A percentile compares a stretch with the other conserved stretches of the same genome.
Conservation (phyloP, 2,329 filamentous ascomycete species). For the Huntiella bhutanensis region DNA sequence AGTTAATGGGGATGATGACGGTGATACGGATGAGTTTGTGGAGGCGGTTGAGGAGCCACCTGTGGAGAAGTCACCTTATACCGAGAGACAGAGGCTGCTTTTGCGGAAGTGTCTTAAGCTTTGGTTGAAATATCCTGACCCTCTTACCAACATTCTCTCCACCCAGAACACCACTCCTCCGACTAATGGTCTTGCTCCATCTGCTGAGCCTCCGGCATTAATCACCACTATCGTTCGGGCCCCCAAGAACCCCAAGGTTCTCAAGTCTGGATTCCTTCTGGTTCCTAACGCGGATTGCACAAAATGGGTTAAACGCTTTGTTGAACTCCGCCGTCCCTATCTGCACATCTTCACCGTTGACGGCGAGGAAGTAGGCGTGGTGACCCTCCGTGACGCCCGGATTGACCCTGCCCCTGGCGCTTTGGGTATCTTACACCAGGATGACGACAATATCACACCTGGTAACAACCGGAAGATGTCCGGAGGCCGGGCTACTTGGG, state of each 20-base stretch:
- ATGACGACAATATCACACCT: slow-evolving; percentile 27
- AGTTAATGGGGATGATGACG: slow-evolving; percentile 21
- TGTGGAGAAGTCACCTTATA: slow-evolving; percentile 12
- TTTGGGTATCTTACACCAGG: slow-evolving; percentile 47
- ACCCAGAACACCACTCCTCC: slow-evolving; percentile 50
- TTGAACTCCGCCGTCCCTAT: slow-evolving; percentile 80
- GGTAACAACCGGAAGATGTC: slow-evolving; percentile 16
- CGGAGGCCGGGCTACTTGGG: slow-evolving; percentile 33
- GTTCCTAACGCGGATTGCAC: slow-evolving; percentile 65
- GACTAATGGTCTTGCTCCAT: slow-evolving; percentile 34
- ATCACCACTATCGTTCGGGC: slow-evolving; percentile 60
- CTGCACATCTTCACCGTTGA: slow-evolving; percentile 77
- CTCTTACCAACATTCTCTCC: slow-evolving; percentile 34
- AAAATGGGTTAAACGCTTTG: slow-evolving; percentile 80
- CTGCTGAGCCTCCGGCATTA: slow-evolving; percentile 40
- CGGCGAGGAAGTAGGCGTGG: slow-evolving; percentile 76
- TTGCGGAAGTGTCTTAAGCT: slow-evolving; percentile 40
- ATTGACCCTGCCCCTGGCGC: slow-evolving; percentile 86
- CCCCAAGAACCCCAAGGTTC: slow-evolving; percentile 58
- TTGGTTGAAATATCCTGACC: slow-evolving; percentile 44
- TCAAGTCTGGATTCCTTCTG: slow-evolving; percentile 77
- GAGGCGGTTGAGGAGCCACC: slow-evolving; percentile 14
- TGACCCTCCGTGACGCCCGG: slow-evolving; percentile 75
- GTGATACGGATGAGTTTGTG: background rate
- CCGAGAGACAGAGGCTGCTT: slow-evolving; percentile 25